Base-by-base conservation (phyloP, 2,329 filamentous ascomycete species). In the Emmonsia crescens region DNA sequence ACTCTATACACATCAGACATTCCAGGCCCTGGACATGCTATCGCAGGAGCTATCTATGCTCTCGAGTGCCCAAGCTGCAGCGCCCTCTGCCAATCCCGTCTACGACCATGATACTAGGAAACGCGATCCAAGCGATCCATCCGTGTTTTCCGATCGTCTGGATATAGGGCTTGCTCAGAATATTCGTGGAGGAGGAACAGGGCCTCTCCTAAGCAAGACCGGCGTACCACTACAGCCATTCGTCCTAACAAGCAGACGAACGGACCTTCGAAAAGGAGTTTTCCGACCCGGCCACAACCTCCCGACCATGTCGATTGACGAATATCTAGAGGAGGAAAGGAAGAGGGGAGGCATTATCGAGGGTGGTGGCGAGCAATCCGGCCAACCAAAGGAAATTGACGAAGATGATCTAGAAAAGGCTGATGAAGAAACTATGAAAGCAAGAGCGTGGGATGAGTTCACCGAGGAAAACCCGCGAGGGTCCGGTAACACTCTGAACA, bases 291-390 rank as follows among this genome's bases (percentile, higher is more conserved):
- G 94, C 8, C 94, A 99, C 73, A 96, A 90, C 75, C 78, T 99
- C 62, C 94, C 94, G 0, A 97, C 94, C 2, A 97, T 99, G 94
- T 89, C 85, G 1, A 96, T 99, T 64, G 94, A 99, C 68, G 94
- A 99, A 77, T 99, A 97, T 71, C 80, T 99, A 19, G 94, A 95
- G 59, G 93, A 97, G 75, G 94, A 97, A 78, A 83, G 83, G 70
- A 83, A 84, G 66, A 81, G 89, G 64, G 94, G 94, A 19, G 90
- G 90, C 24, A 92, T 99, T 62, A 89, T 97, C 61, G 89, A 96
- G 71, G 94, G 92, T 42, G 91, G 91, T 36, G 92, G 92, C 21
- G 89, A 89, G 69, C 84, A 87, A 66, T 89, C 86, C 67, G 84
- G 83, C 19, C 77, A 84, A 31, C 80, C 81, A 65, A 83, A 86